These are phyloP conservation scores for Magnaporthales sp. DNA, from an alignment of 2,329 filamentous ascomycete genomes.

Conservation along the genomic window DNA sequence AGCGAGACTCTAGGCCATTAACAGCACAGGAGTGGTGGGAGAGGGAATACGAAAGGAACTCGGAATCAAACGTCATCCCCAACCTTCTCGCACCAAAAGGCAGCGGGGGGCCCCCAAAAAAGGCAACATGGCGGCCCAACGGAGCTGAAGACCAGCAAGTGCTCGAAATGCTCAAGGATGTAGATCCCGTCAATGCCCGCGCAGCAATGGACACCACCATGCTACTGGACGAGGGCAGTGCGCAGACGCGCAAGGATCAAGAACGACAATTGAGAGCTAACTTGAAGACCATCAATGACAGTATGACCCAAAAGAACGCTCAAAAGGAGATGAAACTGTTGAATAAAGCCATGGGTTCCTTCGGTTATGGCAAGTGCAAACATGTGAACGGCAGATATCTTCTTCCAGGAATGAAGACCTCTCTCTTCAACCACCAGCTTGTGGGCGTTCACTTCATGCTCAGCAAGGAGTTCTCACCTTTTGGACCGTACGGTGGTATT, in stretches of 20 bases:
- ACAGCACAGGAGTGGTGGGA: slow-evolving; percentile 4
- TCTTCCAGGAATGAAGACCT: slow-evolving; percentile 36
- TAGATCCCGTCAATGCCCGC: slow-evolving; percentile 3
- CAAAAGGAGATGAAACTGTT: not conserved
- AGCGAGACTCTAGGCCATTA: not conserved
- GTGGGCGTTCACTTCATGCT: slow-evolving; percentile 46
- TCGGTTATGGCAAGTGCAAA: slow-evolving; percentile 1
- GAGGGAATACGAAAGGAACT: not conserved
- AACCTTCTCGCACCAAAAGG: not conserved
- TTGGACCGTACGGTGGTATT: slow-evolving; percentile 41
- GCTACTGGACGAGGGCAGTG: not conserved
- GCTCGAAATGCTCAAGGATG: slow-evolving; percentile 5
- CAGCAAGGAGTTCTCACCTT: slow-evolving; percentile 30
- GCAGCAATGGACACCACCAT: slow-evolving; percentile 2
- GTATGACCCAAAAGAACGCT: not conserved
- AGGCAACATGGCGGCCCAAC: not conserved
- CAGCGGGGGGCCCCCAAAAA: not conserved
- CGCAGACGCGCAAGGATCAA: not conserved
- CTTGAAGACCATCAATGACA: not conserved
- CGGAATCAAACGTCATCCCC: not conserved
- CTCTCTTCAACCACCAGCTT: slow-evolving; percentile 40
- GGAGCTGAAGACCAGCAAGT: not conserved
- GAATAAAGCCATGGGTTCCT: not conserved
- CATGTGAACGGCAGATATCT: slow-evolving; percentile 4
- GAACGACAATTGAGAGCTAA: not conserved